These are phyloP conservation scores for Globisporangium nagaii DNA, from an alignment of 352 stramenopile species.

Conservation along the genomic window DNA sequence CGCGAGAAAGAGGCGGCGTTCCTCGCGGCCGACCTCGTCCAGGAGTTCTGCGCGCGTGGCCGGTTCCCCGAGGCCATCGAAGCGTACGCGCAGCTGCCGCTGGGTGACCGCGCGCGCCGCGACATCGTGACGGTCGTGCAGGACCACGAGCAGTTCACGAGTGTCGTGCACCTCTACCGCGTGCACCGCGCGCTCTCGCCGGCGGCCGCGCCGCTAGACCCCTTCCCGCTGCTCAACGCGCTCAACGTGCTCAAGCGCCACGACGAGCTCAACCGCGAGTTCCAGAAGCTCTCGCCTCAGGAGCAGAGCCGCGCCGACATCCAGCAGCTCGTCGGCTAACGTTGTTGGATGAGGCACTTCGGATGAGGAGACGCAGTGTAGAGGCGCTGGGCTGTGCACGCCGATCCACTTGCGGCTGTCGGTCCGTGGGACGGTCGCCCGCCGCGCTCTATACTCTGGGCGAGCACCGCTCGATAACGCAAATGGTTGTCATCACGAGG, in stretches of 20 bases:
- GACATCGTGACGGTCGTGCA: constrained; percentile 32
- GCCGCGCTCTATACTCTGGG: too few relatives aligned
- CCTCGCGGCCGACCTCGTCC: constrained; percentile 24
- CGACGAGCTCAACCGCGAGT: constrained; percentile 40
- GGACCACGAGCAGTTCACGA: constrained; percentile 53
- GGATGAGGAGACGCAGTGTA: neutral
- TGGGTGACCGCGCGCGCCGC: constrained; percentile 21
- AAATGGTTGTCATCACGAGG: too few relatives aligned
- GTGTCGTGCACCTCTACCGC: constrained; percentile 40
- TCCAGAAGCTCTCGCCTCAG: constrained; percentile 36
- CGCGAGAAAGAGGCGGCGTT: constrained; percentile 17
- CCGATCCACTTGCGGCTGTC: neutral
- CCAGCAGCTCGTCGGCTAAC: constrained; percentile 28
- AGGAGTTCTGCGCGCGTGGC: constrained; percentile 50
- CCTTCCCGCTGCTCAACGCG: constrained; percentile 36
- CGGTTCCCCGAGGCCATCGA: constrained; percentile 50
- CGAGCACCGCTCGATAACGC: too few relatives aligned
- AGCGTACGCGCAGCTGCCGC: constrained; percentile 35
- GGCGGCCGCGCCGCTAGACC: constrained; percentile 28
- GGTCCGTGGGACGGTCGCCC: too few relatives aligned
- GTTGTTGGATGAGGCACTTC: neutral
- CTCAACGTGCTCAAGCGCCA: constrained; percentile 35
- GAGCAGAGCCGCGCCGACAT: constrained; percentile 49
- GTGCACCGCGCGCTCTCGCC: constrained; percentile 25
- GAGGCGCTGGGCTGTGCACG: neutral